Evolutionary conservation across 108 stramenopile genomes (phyloP), one percentile per base, ranked within the genome.

Genomic region (Cyclotella sp.): DNA sequence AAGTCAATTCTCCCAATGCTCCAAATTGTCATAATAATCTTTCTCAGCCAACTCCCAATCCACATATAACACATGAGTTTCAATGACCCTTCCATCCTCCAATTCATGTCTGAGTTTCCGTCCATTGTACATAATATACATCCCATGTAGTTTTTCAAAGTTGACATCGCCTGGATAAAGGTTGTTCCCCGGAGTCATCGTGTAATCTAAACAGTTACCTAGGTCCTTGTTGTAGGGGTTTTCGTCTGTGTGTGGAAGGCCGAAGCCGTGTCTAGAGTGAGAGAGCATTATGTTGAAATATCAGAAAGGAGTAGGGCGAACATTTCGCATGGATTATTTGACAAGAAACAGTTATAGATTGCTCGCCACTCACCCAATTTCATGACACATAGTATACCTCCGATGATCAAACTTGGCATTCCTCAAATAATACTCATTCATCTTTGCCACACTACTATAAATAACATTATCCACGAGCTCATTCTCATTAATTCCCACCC

Each of bases 191-290:
- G 85, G 86, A 11, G 42, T 49, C 30, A 79, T 84, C n/a, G 93
- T 90, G 57, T 94, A 94, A 77, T 94, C 93, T 68, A 94, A 64
- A 61, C 93, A 94, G 27, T 89, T 82, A 3, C 91, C 91, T 18
- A 82, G 68, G 63, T 88, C 79, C 1, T 60, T 15, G 58, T 94
- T 94, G 76, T 83, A 78, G 22, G 89, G 86, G 43, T 82, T 86
- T 72, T 94, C 93, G 72, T 95, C 93, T 47, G 89, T 90, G 69
- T 95, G 94, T 6, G 92, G 86, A 8, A 95, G 70, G 18, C 94
- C 94, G 78, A 85, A 91, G 28, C 91, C 91, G 73, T 87, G 91
- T 55, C 24, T 12, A 24, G 19, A 46, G 43, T 19, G 41, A 0
- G 34, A 59, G 14, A n/a, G n/a, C n/a, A n/a, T n/a, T n/a, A 34